Percentiles rank a stretch among this genome's conserved stretches.
Evolutionary conservation across 768 basidiomycete genomes (phyloP).

Genomic region (Cubamyces sp.): DNA sequence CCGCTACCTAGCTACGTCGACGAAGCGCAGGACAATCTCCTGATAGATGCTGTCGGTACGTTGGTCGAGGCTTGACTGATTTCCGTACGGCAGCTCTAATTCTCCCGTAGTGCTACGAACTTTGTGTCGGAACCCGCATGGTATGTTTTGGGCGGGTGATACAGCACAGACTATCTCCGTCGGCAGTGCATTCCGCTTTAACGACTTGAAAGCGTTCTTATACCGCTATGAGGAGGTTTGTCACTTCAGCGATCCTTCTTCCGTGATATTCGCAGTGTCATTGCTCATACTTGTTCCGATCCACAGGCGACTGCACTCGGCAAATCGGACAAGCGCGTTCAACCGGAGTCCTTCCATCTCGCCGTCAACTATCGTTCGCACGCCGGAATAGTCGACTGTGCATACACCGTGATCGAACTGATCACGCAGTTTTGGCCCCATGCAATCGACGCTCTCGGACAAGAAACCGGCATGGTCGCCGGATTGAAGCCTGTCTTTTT

Average conservation of each 20-base stretch:
- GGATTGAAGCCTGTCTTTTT: slow-evolving; percentile 65
- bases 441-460: slow-evolving; percentile 60
- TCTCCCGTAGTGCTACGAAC: slow-evolving; percentile 56
- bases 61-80: background rate
- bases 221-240: slow-evolving; percentile 59
- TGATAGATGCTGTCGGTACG: slow-evolving; percentile 61
- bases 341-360: slow-evolving; percentile 56
- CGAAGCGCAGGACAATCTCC: slow-evolving; percentile 67
- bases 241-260: background rate
- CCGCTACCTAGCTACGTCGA: slow-evolving; percentile 60
- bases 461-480: slow-evolving; percentile 57
- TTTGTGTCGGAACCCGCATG: slow-evolving; percentile 66
- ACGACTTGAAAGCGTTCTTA: slow-evolving; percentile 71
- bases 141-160: slow-evolving; percentile 80
- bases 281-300: background rate
- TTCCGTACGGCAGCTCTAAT: background rate
- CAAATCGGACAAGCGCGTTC: background rate
- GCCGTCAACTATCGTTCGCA: slow-evolving; percentile 72
- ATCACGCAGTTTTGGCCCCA: slow-evolving; percentile 65
- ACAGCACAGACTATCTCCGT: slow-evolving; percentile 79
- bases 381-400: slow-evolving; percentile 74
- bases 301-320: background rate
- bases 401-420: slow-evolving; percentile 64
- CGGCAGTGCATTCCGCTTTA: slow-evolving; percentile 73
- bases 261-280: background rate